Conservation (phyloP, 2,329 filamentous ascomycete genomes). For the Paraphaeosphaeria sporulosa region DNA sequence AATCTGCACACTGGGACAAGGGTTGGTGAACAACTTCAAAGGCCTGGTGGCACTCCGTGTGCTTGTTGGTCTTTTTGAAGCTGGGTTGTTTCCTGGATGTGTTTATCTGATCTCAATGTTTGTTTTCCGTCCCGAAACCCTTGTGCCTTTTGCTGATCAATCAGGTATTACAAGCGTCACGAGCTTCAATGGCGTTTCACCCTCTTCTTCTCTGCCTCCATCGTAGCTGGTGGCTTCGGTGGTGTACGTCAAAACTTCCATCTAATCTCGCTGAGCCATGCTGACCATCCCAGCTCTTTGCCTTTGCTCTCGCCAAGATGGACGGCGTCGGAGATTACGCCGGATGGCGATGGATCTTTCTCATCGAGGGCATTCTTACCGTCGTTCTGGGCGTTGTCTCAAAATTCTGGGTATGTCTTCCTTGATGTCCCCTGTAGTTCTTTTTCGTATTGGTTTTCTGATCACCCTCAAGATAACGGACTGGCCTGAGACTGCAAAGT, state of each 20-base stretch:
- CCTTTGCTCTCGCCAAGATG: conserved; percentile 65
- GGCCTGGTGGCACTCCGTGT: conserved; percentile 58
- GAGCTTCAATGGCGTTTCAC: conserved; percentile 53
- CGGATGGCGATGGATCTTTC: conserved; percentile 47
- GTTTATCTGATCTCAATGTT: conserved; percentile 43
- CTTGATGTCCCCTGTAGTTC: neutral
- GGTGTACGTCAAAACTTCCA: conserved; percentile 33
- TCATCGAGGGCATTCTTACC: conserved; percentile 43
- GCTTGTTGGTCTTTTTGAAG: conserved; percentile 47
- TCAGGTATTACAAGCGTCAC: conserved; percentile 52
- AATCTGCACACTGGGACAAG: conserved; percentile 54
- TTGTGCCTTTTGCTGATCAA: conserved; percentile 17
- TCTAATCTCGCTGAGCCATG: neutral
- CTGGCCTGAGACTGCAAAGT: conserved; percentile 51
- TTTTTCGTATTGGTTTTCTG: neutral
- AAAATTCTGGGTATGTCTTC: conserved; percentile 52
- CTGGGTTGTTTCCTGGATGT: conserved; percentile 44
- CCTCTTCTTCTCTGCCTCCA: conserved; percentile 52
- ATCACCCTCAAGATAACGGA: conserved; percentile 50
- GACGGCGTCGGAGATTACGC: conserved; percentile 59
- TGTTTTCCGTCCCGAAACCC: neutral
- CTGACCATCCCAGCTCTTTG: conserved; percentile 40
- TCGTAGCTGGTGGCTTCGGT: conserved; percentile 52
- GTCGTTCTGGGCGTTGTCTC: conserved; percentile 51
- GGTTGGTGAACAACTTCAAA: conserved; percentile 55